Evolutionary conservation across 129 eudicot genomes (phyloP).

Genomic region (Smallanthus sonchifolius): DNA sequence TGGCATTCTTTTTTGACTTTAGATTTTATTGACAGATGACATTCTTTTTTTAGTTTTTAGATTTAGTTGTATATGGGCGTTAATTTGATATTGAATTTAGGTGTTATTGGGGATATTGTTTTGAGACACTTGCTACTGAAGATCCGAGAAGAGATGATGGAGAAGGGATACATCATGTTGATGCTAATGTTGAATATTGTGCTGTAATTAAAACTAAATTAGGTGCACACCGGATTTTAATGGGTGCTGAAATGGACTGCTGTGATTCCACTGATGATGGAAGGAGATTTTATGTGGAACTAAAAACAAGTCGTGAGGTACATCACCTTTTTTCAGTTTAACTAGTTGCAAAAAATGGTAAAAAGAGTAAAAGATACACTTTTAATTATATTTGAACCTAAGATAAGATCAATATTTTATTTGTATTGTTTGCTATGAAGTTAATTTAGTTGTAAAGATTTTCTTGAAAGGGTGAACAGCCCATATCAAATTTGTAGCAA

Average conservation of each 20-base stretch:
- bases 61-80: background rate
- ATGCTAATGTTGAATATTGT: slow-evolving; percentile 94
- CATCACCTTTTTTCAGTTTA: background rate
- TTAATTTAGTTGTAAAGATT: background rate
- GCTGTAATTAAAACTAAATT: slow-evolving; percentile 86
- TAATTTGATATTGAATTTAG: slow-evolving; percentile 36
- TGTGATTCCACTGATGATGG: slow-evolving; percentile 99
- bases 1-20: background rate
- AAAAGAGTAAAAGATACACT: background rate
- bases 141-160: slow-evolving; percentile 95
- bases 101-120: slow-evolving; percentile 93
- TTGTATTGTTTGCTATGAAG: background rate
- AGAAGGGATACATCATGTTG: slow-evolving; percentile 88
- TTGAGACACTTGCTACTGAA: slow-evolving; percentile 96
- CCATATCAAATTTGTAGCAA: background rate
- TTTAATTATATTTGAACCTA: background rate
- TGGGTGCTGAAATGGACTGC: slow-evolving; percentile 99
- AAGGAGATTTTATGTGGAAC: slow-evolving; percentile 87
- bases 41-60: background rate
- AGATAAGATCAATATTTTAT: background rate
- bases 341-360: background rate
- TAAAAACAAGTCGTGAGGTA: slow-evolving; percentile 97
- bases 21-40: background rate
- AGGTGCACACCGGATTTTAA: slow-evolving; percentile 92
- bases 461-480: background rate